Evolutionary conservation across 495 filamentous ascomycete genomes (phyloP), one percentile per base, ranked within the genome.

Genomic region (Schizothecium vesticola): DNA sequence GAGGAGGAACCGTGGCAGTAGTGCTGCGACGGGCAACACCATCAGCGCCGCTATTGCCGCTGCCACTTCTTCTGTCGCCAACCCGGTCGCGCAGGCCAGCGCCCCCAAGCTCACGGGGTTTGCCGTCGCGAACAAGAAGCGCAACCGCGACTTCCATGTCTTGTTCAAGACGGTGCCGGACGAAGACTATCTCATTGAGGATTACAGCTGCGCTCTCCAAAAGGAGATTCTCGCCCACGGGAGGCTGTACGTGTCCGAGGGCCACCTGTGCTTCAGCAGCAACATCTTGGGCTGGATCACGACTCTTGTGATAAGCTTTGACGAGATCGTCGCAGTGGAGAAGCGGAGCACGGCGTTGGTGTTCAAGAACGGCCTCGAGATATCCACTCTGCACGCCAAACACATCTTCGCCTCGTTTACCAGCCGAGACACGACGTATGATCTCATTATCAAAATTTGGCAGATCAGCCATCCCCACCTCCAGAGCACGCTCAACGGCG

Each of bases 231-330:
- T 99, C 58, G 86, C 96, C 12, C 94, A 97, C 70, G 95, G 95
- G 2, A 87, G 95, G 55, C 85, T 99, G 16, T 99, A 99, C 73
- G 90, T 99, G 29, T 97, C 94, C 0, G 95, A 99, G 79, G 93
- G 94, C 5, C 94, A 99, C 71, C 89, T 99, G 43, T 99, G 95
- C 81, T 99, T 99, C 79, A 96, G 93, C 68, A 98, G 95, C 78
- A 99, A 99, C 75, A 99, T 99, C 63, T 85, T 99, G 43, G 95
- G 95, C 43, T 99, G 95, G 95, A 88, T 96, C 1, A 99, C 96
- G 1, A 98, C 93, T 4, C 81, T 98, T 29, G 94, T 99, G 56
- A 97, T 99, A 78, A 95, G 92, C 75, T 99, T 98, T 77, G 96
- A 98, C 75, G 95, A 99, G 76, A 90, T 99, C 61, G 92, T 98